Base-by-base conservation (phyloP, 2,329 filamentous ascomycete genomes). In the Colletotrichum gigasporum region DNA sequence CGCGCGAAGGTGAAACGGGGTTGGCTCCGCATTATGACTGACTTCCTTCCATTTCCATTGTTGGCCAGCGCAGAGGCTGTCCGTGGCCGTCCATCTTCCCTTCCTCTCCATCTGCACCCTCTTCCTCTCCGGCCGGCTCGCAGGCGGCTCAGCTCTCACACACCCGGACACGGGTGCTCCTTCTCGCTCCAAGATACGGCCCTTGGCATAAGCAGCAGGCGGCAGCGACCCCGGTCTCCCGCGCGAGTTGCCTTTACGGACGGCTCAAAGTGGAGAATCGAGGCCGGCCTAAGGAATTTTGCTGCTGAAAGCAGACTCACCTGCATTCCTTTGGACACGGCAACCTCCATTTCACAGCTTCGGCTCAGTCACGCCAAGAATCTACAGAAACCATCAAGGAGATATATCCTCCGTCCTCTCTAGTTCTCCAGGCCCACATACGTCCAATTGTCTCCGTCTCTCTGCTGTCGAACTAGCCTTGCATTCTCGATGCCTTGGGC, bases 221-320 rank as follows among this genome's bases (percentile, higher is more conserved):
- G 12, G 20, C 26, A n/a, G n/a, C 42, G 50, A 26, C 41, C 24
- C 53, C 41, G 18, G 47, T 16, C 26, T 3, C 11, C 28, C 52
- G 30, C 35, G 20, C 11, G 14, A 45, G 30, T 20, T 20, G n/a
- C 22, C 39, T 47, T 56, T 37, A n/a, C 18, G 26, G 14, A 30
- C 26, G 53, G 37, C 41, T 24, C 10, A 37, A 37, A 32, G 53
- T 47, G 53, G 53, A 26, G 53, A 45, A 26, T 47, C 18, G 26
- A 39, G 53, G 53, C 53, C 41, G 53, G 45, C 24, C 41, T 47
- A 34, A 45, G 53, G 53, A 47, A 56, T 56, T 56, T 37, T 30
- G 11, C 39, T 45, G 50, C 37, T 44, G 37, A 54, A 24, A 32
- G 39, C 41, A 47, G 30, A 26, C 26, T n/a, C 7, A 44, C 20